phyloP scores from a whole-genome alignment of 164 flowering plant genomes.

The Berberis vulgaris region DNA sequence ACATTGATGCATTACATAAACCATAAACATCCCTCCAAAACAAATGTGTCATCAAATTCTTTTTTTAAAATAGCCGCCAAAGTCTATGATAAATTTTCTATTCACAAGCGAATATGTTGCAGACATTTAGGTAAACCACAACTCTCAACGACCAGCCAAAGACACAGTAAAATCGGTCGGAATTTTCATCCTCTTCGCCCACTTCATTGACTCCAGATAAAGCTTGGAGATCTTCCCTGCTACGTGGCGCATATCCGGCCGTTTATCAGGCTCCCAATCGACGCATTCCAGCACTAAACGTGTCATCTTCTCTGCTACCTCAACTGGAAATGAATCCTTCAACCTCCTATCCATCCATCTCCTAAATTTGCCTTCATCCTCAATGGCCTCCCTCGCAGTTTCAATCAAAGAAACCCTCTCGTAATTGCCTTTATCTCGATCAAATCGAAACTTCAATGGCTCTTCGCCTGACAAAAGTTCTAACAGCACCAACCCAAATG shows the following conservation, averaged over 20 bases:
- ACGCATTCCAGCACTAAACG: slow-evolving; percentile 58
- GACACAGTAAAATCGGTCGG: slow-evolving; percentile 46
- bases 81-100: too few species aligned
- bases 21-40: too few species aligned
- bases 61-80: too few species aligned
- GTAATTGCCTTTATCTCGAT: slow-evolving; percentile 30
- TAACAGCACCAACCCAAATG: slow-evolving; percentile 69
- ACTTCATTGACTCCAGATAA: slow-evolving; percentile 45
- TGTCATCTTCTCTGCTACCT: slow-evolving; percentile 56
- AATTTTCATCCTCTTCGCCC: slow-evolving; percentile 37
- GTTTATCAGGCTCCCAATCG: slow-evolving; percentile 38
- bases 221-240: slow-evolving; percentile 45
- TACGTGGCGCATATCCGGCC: slow-evolving; percentile 68
- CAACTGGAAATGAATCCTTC: slow-evolving; percentile 75
- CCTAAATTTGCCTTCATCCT: slow-evolving; percentile 37
- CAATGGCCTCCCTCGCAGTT: slow-evolving; percentile 40
- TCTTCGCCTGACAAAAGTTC: slow-evolving; percentile 67
- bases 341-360: slow-evolving; percentile 62
- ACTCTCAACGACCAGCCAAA: slow-evolving; percentile 44
- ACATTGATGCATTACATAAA: too few species aligned
- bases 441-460: slow-evolving; percentile 36
- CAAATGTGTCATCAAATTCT: too few species aligned
- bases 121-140: too few species aligned
- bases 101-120: too few species aligned
- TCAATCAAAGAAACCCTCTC: slow-evolving; percentile 45